phyloP scores from a whole-genome alignment of 495 filamentous ascomycete species.

The Trichocladium uniseriatum region DNA sequence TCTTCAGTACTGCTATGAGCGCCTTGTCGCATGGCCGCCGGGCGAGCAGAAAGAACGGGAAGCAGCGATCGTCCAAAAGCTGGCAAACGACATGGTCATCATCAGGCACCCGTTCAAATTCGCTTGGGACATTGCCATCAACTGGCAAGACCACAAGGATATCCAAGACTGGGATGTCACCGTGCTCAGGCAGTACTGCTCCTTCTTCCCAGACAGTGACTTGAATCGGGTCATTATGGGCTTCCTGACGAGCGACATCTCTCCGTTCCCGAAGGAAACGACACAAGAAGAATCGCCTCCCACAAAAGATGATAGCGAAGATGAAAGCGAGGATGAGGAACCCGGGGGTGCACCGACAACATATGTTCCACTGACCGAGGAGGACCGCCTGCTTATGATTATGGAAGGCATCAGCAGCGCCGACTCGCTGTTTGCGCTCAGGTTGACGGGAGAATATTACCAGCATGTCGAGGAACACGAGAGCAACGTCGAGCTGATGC shows the following conservation, averaged over 20 bases:
- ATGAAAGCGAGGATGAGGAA: constrained; percentile 43
- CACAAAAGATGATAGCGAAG: constrained; percentile 23
- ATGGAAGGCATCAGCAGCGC: constrained; percentile 66
- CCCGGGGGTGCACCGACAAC: constrained; percentile 41
- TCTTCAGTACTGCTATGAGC: constrained; percentile 69
- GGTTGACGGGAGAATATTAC: constrained; percentile 79
- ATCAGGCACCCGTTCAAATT: constrained; percentile 85
- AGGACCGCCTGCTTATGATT: constrained; percentile 73
- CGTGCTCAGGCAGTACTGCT: constrained; percentile 66
- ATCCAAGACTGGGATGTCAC: constrained; percentile 63
- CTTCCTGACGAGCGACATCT: constrained; percentile 74
- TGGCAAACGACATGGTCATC: constrained; percentile 87
- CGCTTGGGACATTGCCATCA: constrained; percentile 82
- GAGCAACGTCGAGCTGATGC: constrained; percentile 65
- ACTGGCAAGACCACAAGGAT: constrained; percentile 75
- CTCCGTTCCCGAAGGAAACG: constrained; percentile 57
- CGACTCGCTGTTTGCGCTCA: constrained; percentile 73
- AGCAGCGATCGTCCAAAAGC: constrained; percentile 56
- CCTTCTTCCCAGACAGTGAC: constrained; percentile 76
- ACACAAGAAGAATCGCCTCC: constrained; percentile 8
- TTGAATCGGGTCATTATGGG: constrained; percentile 70
- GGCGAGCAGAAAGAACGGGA: constrained; percentile 56
- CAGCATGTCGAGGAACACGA: constrained; percentile 80
- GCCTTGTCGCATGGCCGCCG: constrained; percentile 53
- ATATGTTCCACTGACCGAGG: constrained; percentile 46